Evolutionary conservation across 2,329 filamentous ascomycete species (phyloP).

Genomic region (Sporothrix phasma): DNA sequence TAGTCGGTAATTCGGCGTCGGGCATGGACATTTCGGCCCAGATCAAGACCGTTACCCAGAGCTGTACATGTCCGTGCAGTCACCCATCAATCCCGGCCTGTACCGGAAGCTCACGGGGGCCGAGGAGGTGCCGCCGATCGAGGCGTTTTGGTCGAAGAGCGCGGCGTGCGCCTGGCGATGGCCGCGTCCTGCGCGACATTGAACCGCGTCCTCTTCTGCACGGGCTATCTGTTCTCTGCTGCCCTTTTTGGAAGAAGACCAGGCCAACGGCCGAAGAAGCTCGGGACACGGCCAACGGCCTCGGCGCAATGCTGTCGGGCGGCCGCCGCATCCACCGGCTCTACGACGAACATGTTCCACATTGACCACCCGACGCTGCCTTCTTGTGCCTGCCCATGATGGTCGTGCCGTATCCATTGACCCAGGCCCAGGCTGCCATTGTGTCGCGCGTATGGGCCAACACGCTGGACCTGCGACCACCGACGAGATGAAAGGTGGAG

Average conservation of each 20-base stretch:
- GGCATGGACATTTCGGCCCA: slow-evolving; percentile 76
- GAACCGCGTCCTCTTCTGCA: slow-evolving; percentile 79
- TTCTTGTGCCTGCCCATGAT: slow-evolving; percentile 69
- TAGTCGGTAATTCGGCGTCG: slow-evolving; percentile 77
- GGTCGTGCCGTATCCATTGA: slow-evolving; percentile 77
- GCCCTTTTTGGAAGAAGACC: slow-evolving; percentile 51
- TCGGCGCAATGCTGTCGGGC: slow-evolving; percentile 45
- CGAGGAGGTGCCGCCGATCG: slow-evolving; percentile 48
- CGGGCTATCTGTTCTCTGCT: slow-evolving; percentile 81
- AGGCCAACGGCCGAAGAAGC: neutral
- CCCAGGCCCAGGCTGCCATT: slow-evolving; percentile 69
- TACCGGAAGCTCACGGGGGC: slow-evolving; percentile 34
- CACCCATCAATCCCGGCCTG: slow-evolving; percentile 36
- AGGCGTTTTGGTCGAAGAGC: slow-evolving; percentile 42
- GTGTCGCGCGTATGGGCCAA: slow-evolving; percentile 71
- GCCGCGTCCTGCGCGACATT: slow-evolving; percentile 52
- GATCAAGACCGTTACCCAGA: slow-evolving; percentile 54
- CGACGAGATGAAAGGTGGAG: slow-evolving; percentile 64
- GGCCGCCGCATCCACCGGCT: slow-evolving; percentile 62
- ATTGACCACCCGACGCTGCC: slow-evolving; percentile 63
- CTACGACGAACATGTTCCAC: slow-evolving; percentile 72
- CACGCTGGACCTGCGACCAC: slow-evolving; percentile 48
- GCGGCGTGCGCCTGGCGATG: slow-evolving; percentile 57
- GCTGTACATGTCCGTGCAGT: slow-evolving; percentile 55
- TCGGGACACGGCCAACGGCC: slow-evolving; percentile 22